These are phyloP conservation scores for Ophiocordyceps camponoti-rufipedis DNA, from an alignment of 2,329 filamentous ascomycete genomes.

Conservation along the genomic window DNA sequence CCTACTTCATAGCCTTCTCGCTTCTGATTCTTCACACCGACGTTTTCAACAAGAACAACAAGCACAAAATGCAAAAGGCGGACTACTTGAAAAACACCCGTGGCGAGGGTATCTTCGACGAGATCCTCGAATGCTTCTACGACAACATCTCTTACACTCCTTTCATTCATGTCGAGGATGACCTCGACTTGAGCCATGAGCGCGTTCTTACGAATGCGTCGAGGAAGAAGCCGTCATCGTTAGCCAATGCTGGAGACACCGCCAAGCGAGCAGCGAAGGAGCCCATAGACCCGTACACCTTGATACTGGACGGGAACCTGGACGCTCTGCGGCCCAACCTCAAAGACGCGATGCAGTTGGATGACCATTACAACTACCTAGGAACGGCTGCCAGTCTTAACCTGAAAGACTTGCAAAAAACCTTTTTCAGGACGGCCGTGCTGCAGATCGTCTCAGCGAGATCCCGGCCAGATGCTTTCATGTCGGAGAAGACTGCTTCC, in stretches of 20 bases:
- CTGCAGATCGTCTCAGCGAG: slow-evolving; percentile 89
- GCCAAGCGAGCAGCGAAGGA: slow-evolving; percentile 52
- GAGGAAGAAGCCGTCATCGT: slow-evolving; percentile 52
- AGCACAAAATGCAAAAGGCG: slow-evolving; percentile 91
- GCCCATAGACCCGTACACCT: slow-evolving; percentile 83
- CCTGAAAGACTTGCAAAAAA: slow-evolving; percentile 64
- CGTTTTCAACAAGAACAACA: slow-evolving; percentile 99
- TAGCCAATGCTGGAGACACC: slow-evolving; percentile 32
- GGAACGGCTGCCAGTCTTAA: slow-evolving; percentile 62
- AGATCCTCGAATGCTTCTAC: slow-evolving; percentile 90
- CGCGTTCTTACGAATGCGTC: slow-evolving; percentile 53
- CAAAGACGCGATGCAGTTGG: slow-evolving; percentile 80
- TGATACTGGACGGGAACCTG: slow-evolving; percentile 80
- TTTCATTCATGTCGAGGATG: slow-evolving; percentile 94
- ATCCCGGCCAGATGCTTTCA: slow-evolving; percentile 87
- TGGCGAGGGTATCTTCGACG: slow-evolving; percentile 81
- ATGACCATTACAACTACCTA: slow-evolving; percentile 80
- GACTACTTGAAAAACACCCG: slow-evolving; percentile 93
- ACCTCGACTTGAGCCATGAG: slow-evolving; percentile 61
- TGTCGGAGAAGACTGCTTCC: slow-evolving; percentile 66
- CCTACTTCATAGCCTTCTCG: slow-evolving; percentile 97
- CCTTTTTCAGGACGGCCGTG: slow-evolving; percentile 80
- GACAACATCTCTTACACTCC: slow-evolving; percentile 98
- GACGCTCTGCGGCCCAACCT: slow-evolving; percentile 69
- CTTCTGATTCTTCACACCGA: slow-evolving; percentile 93